These are phyloP conservation scores for Coniosporium apollinis DNA, from an alignment of 495 filamentous ascomycete species.

Conservation along the genomic window DNA sequence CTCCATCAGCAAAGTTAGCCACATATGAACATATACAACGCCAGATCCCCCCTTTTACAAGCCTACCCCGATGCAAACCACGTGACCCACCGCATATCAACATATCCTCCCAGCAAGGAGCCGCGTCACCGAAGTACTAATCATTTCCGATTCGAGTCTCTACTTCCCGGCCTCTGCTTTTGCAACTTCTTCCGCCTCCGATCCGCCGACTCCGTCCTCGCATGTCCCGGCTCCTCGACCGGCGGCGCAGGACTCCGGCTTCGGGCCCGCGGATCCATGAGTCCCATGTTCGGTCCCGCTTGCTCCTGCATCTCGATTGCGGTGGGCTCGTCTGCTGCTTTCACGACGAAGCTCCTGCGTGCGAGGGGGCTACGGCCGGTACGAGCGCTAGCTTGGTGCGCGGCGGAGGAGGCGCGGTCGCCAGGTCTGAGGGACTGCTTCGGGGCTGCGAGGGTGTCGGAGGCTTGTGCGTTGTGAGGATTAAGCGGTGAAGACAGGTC, in stretches of 20 bases:
- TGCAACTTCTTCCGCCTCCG: neutral
- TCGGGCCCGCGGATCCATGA: neutral
- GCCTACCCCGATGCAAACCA: too few relatives aligned
- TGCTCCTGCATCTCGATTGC: conserved; percentile 14
- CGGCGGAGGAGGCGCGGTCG: conserved; percentile 1
- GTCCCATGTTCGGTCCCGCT: conserved; percentile 4
- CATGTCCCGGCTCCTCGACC: neutral
- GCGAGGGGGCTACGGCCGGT: conserved; percentile 18
- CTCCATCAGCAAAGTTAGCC: too few relatives aligned
- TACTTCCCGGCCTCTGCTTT: neutral
- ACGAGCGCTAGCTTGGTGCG: conserved; percentile 3
- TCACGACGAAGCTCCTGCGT: conserved; percentile 18
- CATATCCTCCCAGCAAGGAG: too few relatives aligned
- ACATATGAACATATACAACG: too few relatives aligned
- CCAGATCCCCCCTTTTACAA: too few relatives aligned
- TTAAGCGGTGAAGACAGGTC: neutral
- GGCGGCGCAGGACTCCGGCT: neutral
- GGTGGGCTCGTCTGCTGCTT: conserved; percentile 8
- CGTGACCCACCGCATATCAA: too few relatives aligned
- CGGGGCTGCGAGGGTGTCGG: neutral
- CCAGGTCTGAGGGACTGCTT: neutral
- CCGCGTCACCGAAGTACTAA: too few relatives aligned
- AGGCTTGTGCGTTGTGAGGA: neutral
- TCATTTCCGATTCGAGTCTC: too few relatives aligned
- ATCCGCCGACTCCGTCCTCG: neutral